A percentile compares a stretch with the other conserved stretches of the same genome.
Evolutionary conservation across 441 rosid species (phyloP).

Genomic region (Raphanus hybrid): DNA sequence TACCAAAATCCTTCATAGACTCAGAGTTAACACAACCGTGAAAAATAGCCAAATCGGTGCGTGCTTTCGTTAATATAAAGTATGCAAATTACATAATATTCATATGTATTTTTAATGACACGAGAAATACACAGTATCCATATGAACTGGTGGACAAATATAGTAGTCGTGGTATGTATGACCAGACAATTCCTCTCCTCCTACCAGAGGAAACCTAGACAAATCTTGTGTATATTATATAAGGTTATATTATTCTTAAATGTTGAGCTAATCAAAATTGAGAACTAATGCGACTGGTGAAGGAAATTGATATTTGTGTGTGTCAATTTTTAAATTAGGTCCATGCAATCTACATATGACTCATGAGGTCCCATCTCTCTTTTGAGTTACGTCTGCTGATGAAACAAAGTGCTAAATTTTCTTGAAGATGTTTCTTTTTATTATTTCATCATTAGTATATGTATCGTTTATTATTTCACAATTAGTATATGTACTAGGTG

Average conservation of each 20-base stretch:
- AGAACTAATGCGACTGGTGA: background rate
- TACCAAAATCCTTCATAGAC: background rate
- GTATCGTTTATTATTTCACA: slow-evolving; percentile 9
- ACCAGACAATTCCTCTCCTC: background rate
- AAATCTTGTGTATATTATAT: background rate
- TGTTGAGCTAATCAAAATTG: background rate
- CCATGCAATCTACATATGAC: slow-evolving; percentile 20
- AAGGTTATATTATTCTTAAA: background rate
- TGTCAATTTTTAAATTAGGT: slow-evolving; percentile 7
- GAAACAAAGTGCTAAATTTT: slow-evolving; percentile 25
- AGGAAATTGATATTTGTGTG: slow-evolving; percentile 7
- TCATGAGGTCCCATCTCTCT: slow-evolving; percentile 4
- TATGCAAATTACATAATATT: background rate
- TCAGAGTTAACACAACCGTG: background rate
- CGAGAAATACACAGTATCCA: background rate
- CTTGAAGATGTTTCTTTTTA: slow-evolving; percentile 20
- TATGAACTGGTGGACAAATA: background rate
- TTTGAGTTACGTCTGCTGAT: slow-evolving; percentile 30
- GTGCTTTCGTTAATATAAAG: background rate
- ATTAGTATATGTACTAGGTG: no score
- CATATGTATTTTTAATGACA: background rate
- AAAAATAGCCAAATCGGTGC: background rate
- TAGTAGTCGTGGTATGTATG: background rate
- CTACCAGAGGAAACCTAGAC: slow-evolving; percentile 17
- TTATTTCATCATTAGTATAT: background rate